A percentile compares a stretch with the other conserved stretches of the same genome.
Evolutionary conservation across 352 stramenopile genomes (phyloP).

Genomic region (Globisporangium ultimum): DNA sequence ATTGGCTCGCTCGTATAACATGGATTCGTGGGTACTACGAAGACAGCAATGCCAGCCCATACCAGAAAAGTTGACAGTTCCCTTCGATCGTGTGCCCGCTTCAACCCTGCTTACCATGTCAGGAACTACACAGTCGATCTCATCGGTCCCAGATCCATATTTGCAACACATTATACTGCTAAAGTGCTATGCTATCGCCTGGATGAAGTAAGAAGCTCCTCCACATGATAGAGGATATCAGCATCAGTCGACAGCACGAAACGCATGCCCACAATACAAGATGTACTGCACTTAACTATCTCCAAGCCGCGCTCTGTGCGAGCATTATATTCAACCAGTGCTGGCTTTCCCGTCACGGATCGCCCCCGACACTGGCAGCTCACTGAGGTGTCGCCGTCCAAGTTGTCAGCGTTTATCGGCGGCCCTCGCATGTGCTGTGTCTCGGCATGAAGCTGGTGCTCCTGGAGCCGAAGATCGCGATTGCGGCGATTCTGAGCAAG

Average conservation of each 20-base stretch:
- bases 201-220: no score
- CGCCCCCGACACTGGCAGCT: conserved; percentile 29
- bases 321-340: conserved; percentile 47
- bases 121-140: no score
- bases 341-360: conserved; percentile 61
- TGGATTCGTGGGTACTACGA: no score
- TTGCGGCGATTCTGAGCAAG: conserved; percentile 47
- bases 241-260: background rate
- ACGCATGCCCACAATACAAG: conserved; percentile 19
- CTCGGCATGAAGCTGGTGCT: conserved; percentile 65
- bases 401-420: conserved; percentile 65
- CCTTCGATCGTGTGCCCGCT: no score
- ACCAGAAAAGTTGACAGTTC: no score
- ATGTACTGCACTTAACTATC: conserved; percentile 38
- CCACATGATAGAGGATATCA: no score
- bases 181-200: no score
- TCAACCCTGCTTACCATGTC: no score
- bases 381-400: conserved; percentile 46
- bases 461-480: conserved; percentile 57
- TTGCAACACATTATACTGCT: no score
- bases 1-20: no score
- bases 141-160: no score
- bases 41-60: no score
- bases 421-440: conserved; percentile 68
- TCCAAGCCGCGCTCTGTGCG: conserved; percentile 45